A percentile compares a stretch with the other conserved stretches of the same genome.
These are phyloP conservation scores for Xylariaceae sp. DNA, from an alignment of 2,329 filamentous ascomycete genomes.

Conservation along the genomic window DNA sequence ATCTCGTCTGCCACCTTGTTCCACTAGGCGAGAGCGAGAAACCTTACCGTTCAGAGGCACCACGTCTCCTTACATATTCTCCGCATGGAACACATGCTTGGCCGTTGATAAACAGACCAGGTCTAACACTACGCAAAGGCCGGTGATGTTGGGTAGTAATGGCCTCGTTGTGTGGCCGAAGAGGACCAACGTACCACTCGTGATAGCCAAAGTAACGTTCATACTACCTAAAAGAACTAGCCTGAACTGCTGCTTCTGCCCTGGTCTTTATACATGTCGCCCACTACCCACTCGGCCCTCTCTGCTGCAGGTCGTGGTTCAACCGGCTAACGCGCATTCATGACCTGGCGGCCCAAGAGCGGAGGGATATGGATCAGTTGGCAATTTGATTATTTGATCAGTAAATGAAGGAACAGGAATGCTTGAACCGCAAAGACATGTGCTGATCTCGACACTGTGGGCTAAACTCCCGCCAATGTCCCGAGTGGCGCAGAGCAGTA, in stretches of 20 bases:
- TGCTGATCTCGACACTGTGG: constrained; percentile 31
- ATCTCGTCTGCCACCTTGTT: constrained; percentile 16
- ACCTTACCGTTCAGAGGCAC: constrained; percentile 19
- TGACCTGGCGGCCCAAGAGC: constrained; percentile 14
- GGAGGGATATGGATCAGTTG: constrained; percentile 16
- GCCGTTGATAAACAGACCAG: constrained; percentile 14
- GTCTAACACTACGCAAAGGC: constrained; percentile 13
- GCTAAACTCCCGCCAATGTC: constrained; percentile 32
- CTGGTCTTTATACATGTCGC: constrained; percentile 20
- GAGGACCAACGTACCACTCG: constrained; percentile 38
- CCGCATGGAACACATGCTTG: constrained; percentile 16
- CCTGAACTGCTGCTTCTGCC: constrained; percentile 24
- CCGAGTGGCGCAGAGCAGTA: constrained; percentile 32
- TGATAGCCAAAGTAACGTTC: constrained; percentile 33
- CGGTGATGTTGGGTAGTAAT: constrained; percentile 29
- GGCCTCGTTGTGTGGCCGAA: constrained; percentile 38
- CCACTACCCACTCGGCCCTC: constrained; percentile 28
- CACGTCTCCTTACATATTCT: constrained; percentile 25
- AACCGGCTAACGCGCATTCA: constrained; percentile 25
- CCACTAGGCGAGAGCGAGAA: constrained; percentile 6
- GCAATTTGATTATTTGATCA: constrained; percentile 9
- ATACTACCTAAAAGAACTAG: constrained; percentile 30
- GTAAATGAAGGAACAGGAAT: constrained; percentile 23
- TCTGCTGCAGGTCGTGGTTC: constrained; percentile 28
- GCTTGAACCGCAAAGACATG: constrained; percentile 13